Base-by-base conservation (phyloP, 257 asterid species). In the Forsythia suspensa region DNA sequence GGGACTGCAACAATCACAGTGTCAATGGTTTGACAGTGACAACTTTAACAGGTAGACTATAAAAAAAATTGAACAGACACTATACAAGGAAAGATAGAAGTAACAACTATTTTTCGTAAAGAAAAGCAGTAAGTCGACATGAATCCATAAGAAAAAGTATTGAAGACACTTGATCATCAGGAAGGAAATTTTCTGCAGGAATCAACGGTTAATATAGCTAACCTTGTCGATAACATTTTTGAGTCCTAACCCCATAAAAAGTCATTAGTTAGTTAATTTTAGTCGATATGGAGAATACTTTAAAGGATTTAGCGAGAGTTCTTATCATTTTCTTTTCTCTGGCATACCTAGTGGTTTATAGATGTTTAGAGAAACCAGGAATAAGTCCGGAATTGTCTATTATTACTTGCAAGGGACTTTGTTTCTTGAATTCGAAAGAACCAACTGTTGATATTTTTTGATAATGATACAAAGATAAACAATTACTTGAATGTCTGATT, bases 11-110 rank as follows among this genome's bases (percentile, higher is more conserved):
- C 43, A 76, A 73, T 5, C 80, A 75, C 6, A 70, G 72, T 10
- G 52, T 76, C 66, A 81, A 84, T 15, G 83, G 82, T 43, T 61
- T 84, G 65, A 84, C 87, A 0, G 12, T 81, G 3, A 84, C 85
- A 36, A 52, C 74, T 13, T 46, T 84, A 44, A 55, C 79, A 21
- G 85, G 71, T 8, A 73, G 87, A 71, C 7, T 40, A 6, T 80
- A 80, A 70, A 4, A 70, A 29, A 51, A 29, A 63, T 55, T 46
- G 63, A 59, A 48, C 18, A 24, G 52, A 0, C 21, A 4, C 34
- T 21, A 38, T 18, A 70, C 48, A 40, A 24, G 16, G 21, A 41
- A 5, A 15, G 34, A 41, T 44, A 44, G 4, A n/a, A 34, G 7
- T 55, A 52, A 11, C 3, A 36, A 63, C 52, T 40, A 9, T 41